Base-by-base conservation (phyloP, 257 asterid species). In the Fraxinus cuspidata region DNA sequence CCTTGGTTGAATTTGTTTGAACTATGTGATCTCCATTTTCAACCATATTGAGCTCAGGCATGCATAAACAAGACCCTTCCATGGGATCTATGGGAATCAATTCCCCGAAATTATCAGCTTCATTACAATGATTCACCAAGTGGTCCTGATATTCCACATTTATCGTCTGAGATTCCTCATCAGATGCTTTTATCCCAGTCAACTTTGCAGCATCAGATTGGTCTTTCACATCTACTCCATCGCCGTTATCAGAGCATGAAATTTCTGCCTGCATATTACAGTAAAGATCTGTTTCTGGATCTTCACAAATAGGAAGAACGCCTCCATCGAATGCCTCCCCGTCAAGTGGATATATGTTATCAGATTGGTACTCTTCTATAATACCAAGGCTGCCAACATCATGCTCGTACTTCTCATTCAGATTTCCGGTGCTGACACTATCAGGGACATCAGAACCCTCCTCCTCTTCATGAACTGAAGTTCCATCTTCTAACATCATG, bases 1-100 rank as follows among this genome's bases (percentile, higher is more conserved):
- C 31, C 63, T 65, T 64, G 27, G 42, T 69, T 72, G 63, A 70
- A 65, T 25, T 34, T 71, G 25, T 40, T 13, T 67, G 70, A 42
- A 28, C 53, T 12, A 19, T 12, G 5, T 49, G 23, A 70, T 47
- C 38, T 49, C 56, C 21, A 51, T 34, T 79, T 40, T 25, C 80
- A 74, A 51, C 12, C n/a, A 67, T 15, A 21, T 40, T 7, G 12
- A 49, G 18, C n/a, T 7, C 42, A 15, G 74, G 7, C 29, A 34
- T 60, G 70, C 51, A 32, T 65, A 81, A 76, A 63, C 63, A 70
- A 71, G 80, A 13, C 51, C 79, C 81, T 28, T 74, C 79, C 18
- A 10, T 72, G 15, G 77, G 38, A 53, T 49, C 73, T n/a, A 35
- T n/a, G 10, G 66, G 73, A 21, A 38, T 65, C 42, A 27, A 27